Conservation (phyloP, 78 protist species). For the Dictyostelium brefeldianum region DNA sequence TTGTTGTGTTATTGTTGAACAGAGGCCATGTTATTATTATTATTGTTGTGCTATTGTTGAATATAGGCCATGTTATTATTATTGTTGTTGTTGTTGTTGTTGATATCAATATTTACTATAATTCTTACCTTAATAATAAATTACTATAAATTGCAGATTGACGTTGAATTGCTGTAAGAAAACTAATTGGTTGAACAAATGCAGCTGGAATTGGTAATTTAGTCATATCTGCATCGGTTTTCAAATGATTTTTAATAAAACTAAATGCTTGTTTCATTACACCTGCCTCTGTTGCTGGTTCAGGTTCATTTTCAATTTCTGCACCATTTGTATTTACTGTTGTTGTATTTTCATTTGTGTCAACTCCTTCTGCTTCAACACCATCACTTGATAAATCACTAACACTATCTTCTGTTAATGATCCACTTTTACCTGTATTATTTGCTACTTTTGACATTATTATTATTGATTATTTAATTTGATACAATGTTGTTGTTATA, state of each 20-base stretch:
- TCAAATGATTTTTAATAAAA: constrained; percentile 69
- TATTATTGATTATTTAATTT: background rate
- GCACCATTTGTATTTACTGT: background rate
- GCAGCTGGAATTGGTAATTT: constrained; percentile 57
- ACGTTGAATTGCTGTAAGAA: constrained; percentile 58
- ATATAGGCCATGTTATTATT: too few species aligned
- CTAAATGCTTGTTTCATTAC: constrained; percentile 71
- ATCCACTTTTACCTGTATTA: background rate
- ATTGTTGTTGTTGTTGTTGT: too few species aligned
- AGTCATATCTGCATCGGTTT: constrained; percentile 75
- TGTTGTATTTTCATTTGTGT: constrained; percentile 7
- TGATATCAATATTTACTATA: background rate
- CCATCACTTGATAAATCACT: constrained; percentile 79
- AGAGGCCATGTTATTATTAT: too few species aligned
- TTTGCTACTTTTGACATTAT: background rate
- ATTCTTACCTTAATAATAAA: constrained; percentile 22
- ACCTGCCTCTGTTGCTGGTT: constrained; percentile 21
- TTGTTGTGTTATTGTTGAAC: too few species aligned
- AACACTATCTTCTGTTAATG: constrained; percentile 63
- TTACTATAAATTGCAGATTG: constrained; percentile 65
- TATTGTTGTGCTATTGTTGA: too few species aligned
- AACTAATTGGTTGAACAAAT: constrained; percentile 55
- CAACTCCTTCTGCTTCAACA: constrained; percentile 69
- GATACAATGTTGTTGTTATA: background rate
- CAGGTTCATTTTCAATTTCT: background rate